These are phyloP conservation scores for Ceratocystis eucalypticola DNA, from an alignment of 2,329 filamentous ascomycete genomes.

Conservation along the genomic window DNA sequence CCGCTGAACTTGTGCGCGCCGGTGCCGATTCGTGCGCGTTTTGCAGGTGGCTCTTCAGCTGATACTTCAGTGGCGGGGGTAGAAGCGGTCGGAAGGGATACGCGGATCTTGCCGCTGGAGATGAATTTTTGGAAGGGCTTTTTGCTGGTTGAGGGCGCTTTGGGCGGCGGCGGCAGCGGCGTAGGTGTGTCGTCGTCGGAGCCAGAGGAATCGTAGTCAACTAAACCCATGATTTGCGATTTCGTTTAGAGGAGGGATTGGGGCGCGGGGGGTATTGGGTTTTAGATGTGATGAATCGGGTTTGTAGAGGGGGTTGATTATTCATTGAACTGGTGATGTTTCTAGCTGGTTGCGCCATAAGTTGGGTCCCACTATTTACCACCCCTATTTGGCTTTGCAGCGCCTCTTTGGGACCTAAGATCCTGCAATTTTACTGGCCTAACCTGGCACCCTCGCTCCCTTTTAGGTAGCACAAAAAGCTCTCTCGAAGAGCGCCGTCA, in stretches of 20 bases:
- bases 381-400: no score
- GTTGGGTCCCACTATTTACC: no score
- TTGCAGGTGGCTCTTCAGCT: constrained; percentile 44
- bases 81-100: constrained; percentile 51
- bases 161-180: constrained; percentile 23
- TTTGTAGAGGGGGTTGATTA: background rate
- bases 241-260: background rate
- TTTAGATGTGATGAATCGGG: background rate
- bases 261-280: background rate
- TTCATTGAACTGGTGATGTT: no score
- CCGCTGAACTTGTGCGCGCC: constrained; percentile 58
- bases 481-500: no score
- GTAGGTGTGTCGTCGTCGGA: constrained; percentile 46
- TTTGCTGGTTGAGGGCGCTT: constrained; percentile 30
- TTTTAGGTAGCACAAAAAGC: no score
- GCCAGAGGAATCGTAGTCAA: constrained; percentile 67
- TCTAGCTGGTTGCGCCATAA: no score
- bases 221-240: constrained; percentile 50
- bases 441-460: no score
- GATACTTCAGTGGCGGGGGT: constrained; percentile 28
- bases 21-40: constrained; percentile 49
- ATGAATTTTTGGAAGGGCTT: constrained; percentile 66
- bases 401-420: no score
- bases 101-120: constrained; percentile 71
- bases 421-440: no score